A percentile compares a stretch with the other conserved stretches of the same genome.
phyloP scores from a whole-genome alignment of 2,329 filamentous ascomycete genomes.

The Fonsecaea pedrosoi region DNA sequence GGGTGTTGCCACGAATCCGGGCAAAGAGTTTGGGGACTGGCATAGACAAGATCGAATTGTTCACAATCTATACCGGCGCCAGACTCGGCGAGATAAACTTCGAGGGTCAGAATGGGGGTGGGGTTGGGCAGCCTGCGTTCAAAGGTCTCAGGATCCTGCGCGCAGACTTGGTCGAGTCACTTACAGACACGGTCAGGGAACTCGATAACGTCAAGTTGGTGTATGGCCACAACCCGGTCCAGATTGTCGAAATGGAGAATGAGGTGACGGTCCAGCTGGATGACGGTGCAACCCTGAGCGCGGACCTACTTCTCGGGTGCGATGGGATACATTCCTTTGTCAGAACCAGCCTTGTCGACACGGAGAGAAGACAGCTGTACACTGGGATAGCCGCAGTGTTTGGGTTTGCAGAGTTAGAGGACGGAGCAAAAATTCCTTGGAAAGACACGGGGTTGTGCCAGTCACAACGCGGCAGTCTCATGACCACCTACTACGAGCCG shows the following conservation, averaged over 20 bases:
- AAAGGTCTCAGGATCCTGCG: conserved; percentile 46
- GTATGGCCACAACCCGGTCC: conserved; percentile 39
- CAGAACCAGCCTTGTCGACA: conserved; percentile 28
- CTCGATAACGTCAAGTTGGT: conserved; percentile 40
- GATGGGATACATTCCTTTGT: conserved; percentile 41
- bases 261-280: conserved; percentile 41
- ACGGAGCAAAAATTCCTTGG: conserved; percentile 18
- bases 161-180: conserved; percentile 42
- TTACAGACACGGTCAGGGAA: conserved; percentile 39
- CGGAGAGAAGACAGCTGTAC: conserved; percentile 29
- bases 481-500: conserved; percentile 28
- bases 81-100: conserved; percentile 28
- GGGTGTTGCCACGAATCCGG: conserved; percentile 55
- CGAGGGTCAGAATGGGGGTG: conserved; percentile 20
- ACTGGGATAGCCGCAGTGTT: conserved; percentile 30
- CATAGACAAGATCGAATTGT: conserved; percentile 60
- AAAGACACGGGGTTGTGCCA: conserved; percentile 32
- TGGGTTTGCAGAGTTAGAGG: conserved; percentile 18
- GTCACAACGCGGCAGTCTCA: conserved; percentile 26
- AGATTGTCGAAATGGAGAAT: conserved; percentile 39
- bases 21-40: conserved; percentile 52
- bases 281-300: conserved; percentile 39
- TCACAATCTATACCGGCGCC: conserved; percentile 45
- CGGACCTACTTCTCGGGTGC: conserved; percentile 40
- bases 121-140: conserved; percentile 32